Evolutionary conservation across 805 yeast genomes (phyloP).

Genomic region (Metschnikowia similis): DNA sequence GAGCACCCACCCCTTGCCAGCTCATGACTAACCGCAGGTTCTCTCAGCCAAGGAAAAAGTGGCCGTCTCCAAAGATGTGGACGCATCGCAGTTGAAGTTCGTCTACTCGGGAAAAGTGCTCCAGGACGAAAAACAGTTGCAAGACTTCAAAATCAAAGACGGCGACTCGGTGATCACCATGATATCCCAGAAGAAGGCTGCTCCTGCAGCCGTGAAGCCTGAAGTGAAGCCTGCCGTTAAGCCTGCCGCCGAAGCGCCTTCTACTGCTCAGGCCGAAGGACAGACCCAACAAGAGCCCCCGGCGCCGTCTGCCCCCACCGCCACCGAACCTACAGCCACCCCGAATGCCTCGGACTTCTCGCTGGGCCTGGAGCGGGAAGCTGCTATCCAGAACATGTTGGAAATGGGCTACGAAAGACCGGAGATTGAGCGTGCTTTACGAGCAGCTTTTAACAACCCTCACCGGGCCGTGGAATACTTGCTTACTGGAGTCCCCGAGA

Average conservation of each 20-base stretch:
- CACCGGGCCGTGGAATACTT: constrained; percentile 97
- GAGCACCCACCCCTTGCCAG: not conserved
- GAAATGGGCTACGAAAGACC: constrained; percentile 94
- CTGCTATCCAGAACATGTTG: constrained; percentile 76
- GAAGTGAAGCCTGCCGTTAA: constrained; percentile 15
- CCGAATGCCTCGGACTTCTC: constrained; percentile 53
- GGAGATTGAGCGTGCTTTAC: constrained; percentile 83
- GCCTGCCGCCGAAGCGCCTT: constrained; percentile 15
- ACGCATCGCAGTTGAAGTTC: constrained; percentile 71
- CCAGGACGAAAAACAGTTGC: constrained; percentile 74
- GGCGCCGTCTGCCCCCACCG: not conserved
- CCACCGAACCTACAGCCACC: constrained; percentile 15
- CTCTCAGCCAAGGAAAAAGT: constrained; percentile 67
- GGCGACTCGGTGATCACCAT: constrained; percentile 89
- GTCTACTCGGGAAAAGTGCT: constrained; percentile 91
- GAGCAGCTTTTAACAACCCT: constrained; percentile 96
- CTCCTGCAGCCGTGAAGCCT: constrained; percentile 21
- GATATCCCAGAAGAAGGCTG: constrained; percentile 52
- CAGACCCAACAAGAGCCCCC: not conserved
- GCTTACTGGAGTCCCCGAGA: constrained; percentile 82
- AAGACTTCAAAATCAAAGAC: constrained; percentile 70
- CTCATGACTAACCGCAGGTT: constrained; percentile 35
- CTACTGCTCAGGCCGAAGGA: constrained; percentile 11
- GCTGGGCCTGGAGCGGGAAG: constrained; percentile 72
- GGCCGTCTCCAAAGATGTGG: constrained; percentile 65